Evolutionary conservation across 2,329 filamentous ascomycete species (phyloP), one percentile per base, ranked within the genome.

Genomic region (Arthroderma sp.): DNA sequence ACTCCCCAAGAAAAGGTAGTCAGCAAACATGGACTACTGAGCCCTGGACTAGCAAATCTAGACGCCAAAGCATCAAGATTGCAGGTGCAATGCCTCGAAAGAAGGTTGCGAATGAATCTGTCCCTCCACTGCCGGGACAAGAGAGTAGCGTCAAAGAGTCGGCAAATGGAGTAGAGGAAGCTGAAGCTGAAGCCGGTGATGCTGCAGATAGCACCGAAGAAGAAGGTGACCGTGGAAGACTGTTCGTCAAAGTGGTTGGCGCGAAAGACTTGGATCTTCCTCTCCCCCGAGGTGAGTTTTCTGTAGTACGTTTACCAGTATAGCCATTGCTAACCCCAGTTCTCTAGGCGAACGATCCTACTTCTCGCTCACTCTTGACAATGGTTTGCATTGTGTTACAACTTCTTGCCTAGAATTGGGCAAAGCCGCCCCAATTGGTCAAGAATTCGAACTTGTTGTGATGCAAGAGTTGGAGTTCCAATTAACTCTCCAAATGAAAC

Each of bases 401-500:
- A 98, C 93, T 2, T 86, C 90, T 0, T 96, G 90, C 88, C 79
- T 97, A 7, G 93, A 98, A 71, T 78, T 98, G 59, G 90, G 89
- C 19, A 87, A 87, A 64, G 91, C 87, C 59, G 91, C 93, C 1
- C 90, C 93, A 0, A 97, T 98, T 64, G 93, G 91, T 5, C 93
- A 98, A 68, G 93, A 98, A 70, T 98, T 98, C 65, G 93, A 98
- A 74, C 83, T 98, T 47, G 91, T 97, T 33, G 93, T 98, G 25
- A 85, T 94, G 54, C 93, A 95, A 64, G 93, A 98, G 65, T 82
- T 98, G n/a, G 93, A 98, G 71, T 98, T 98, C 75, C 93, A 98
- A 73, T 81, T 98, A 39, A 97, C 93, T 0, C 81, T 98, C 13
- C 95, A 96, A 64, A 94, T 95, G 62, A 96, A 96, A 76, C 79